Conservation (phyloP, 164 flowering plant species). For the Vitis labrusca region DNA sequence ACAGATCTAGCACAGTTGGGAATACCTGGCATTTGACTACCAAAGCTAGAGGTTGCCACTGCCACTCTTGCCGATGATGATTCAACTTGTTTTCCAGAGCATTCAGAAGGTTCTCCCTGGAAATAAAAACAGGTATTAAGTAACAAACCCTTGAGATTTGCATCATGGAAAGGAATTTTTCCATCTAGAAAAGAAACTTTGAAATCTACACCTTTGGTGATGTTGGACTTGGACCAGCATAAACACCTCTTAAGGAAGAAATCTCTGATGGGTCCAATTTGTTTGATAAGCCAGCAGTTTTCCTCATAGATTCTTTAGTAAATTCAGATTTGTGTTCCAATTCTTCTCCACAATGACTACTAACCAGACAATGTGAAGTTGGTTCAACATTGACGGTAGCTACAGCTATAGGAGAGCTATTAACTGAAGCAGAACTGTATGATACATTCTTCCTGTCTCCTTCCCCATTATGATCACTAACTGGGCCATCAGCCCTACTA, state of each 20-base stretch:
- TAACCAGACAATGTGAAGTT: too few relatives aligned
- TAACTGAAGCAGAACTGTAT: not conserved
- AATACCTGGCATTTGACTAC: not conserved
- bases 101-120: conserved; percentile 18
- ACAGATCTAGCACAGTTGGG: not conserved
- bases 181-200: not conserved
- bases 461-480: not conserved
- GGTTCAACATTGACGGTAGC: not conserved
- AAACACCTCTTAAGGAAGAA: conserved; percentile 7
- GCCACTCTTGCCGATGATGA: not conserved
- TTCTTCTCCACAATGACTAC: too few relatives aligned
- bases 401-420: not conserved
- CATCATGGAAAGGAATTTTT: not conserved
- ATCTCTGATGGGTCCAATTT: conserved; percentile 3
- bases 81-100: conserved; percentile 8
- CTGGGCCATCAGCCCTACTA: not conserved
- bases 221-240: not conserved
- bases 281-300: not conserved
- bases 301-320: not conserved
- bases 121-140: conserved; percentile 9
- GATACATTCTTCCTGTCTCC: not conserved
- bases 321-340: too few relatives aligned
- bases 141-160: conserved; percentile 18
- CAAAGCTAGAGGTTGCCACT: not conserved
- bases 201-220: conserved; percentile 1